Evolutionary conservation across 2,329 filamentous ascomycete species (phyloP).

Genomic region (Monosporascus cannonballus): DNA sequence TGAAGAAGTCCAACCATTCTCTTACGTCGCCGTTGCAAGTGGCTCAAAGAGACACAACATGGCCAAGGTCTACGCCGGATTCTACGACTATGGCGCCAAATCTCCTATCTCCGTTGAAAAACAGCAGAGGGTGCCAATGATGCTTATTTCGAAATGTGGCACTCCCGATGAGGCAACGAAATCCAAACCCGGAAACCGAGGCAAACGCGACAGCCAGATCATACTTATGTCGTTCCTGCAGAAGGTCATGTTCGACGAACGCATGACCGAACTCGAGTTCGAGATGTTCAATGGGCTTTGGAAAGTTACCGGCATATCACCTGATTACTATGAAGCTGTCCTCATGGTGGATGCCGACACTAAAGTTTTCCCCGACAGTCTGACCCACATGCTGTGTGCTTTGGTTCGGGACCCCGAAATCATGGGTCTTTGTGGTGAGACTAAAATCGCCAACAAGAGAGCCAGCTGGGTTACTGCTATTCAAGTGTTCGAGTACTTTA

Average conservation of each 20-base stretch:
- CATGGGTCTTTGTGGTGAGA: slow-evolving; percentile 98
- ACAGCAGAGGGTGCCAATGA: slow-evolving; percentile 97
- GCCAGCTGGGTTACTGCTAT: slow-evolving; percentile 95
- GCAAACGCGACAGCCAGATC: slow-evolving; percentile 98
- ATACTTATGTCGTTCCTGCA: slow-evolving; percentile 99
- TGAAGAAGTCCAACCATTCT: slow-evolving; percentile 82
- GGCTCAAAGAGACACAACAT: slow-evolving; percentile 98
- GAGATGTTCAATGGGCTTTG: slow-evolving; percentile 99
- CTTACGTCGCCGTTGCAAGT: slow-evolving; percentile 92
- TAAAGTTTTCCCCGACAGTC: slow-evolving; percentile 95
- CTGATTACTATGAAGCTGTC: slow-evolving; percentile 95
- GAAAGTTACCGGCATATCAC: slow-evolving; percentile 97
- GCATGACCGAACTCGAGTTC: slow-evolving; percentile 98
- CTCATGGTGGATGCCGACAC: slow-evolving; percentile 99
- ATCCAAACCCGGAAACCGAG: slow-evolving; percentile 90
- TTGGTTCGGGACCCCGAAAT: slow-evolving; percentile 99
- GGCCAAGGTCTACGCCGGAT: slow-evolving; percentile 96
- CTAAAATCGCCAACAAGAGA: slow-evolving; percentile 98
- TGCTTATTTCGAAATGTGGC: slow-evolving; percentile 91
- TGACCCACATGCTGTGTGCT: slow-evolving; percentile 98
- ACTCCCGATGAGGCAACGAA: slow-evolving; percentile 78
- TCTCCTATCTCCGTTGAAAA: slow-evolving; percentile 76
- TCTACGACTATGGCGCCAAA: slow-evolving; percentile 88
- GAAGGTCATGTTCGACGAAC: slow-evolving; percentile 99
- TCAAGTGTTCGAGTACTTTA: slow-evolving; percentile 99